A percentile compares a stretch with the other conserved stretches of the same genome.
These are phyloP conservation scores for Buddleja alternifolia DNA, from an alignment of 257 asterid genomes.

Conservation along the genomic window DNA sequence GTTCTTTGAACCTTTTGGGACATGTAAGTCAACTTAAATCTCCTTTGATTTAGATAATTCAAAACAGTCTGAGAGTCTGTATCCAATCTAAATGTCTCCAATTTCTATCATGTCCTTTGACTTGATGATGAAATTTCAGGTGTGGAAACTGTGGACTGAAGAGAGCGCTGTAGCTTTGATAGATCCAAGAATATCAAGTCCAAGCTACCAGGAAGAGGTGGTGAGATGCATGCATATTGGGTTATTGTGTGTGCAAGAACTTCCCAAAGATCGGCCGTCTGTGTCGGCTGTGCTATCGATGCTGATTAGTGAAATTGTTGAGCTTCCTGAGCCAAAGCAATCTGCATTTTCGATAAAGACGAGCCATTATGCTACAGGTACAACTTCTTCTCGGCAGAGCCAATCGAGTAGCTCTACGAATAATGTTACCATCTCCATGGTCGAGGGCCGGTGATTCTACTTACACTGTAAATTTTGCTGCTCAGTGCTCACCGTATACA, in stretches of 20 bases:
- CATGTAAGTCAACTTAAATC: slow-evolving; percentile 43
- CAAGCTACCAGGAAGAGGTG: slow-evolving; percentile 34
- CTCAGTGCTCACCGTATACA: neutral
- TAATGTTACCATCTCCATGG: slow-evolving; percentile 37
- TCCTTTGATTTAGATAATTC: neutral
- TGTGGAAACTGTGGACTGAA: slow-evolving; percentile 64
- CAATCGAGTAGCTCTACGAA: slow-evolving; percentile 41
- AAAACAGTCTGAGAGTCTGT: neutral
- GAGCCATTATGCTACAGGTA: slow-evolving; percentile 26
- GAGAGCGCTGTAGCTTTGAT: slow-evolving; percentile 29
- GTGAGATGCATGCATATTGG: slow-evolving; percentile 64
- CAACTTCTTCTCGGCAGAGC: slow-evolving; percentile 39
- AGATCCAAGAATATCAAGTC: slow-evolving; percentile 44
- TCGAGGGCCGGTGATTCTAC: slow-evolving; percentile 47
- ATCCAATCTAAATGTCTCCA: neutral
- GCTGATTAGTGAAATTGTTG: slow-evolving; percentile 50
- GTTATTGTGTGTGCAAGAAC: slow-evolving; percentile 70
- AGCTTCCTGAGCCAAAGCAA: slow-evolving; percentile 56
- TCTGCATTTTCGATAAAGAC: slow-evolving; percentile 34
- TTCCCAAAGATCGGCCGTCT: slow-evolving; percentile 57
- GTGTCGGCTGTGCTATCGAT: slow-evolving; percentile 51
- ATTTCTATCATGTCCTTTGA: neutral
- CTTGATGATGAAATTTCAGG: slow-evolving; percentile 34
- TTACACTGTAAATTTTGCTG: too few species aligned
- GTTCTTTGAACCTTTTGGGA: slow-evolving; percentile 53